Base-by-base conservation (phyloP, 2,329 filamentous ascomycete genomes). In the Arthrobotrys megalospora region DNA sequence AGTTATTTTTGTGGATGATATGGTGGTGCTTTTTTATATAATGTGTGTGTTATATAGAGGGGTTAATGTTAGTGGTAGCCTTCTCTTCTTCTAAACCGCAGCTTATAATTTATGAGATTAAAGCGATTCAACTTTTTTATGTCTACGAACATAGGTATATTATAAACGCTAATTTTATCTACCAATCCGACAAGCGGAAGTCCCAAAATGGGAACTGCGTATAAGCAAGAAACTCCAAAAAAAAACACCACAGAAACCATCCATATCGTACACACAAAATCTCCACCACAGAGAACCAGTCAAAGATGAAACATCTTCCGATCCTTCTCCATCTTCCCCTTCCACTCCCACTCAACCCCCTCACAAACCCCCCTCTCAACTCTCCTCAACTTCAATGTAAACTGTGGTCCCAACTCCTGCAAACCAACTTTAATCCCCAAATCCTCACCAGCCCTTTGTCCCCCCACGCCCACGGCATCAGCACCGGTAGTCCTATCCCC, bases 321-420 rank as follows among this genome's bases (percentile, higher is more conserved):
- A 83, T 92, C 88, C 87, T 97, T 97, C 86, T 99, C 96, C 91
- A 96, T 96, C 83, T 91, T 90, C 10, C 92, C 92, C 86, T 97
- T 96, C 96, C 96, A 99, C 84, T 97, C 90, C 95, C 96, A 98
- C 83, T 97, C 93, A 81, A 93, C 89, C 43, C 93, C 93, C 84
- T 91, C 86, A 84, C 90, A 87, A 80, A 99, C 92, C 0, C 94
- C 95, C 85, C 94, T 94, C 84, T 98, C 95, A 50, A 98, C 91
- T 82, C 96, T 90, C 81, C 94, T 90, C 82, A 99, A 85, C 87
- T 98, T 98, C 80, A 98, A 85, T 1, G 92, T 95, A 86, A 96
- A 88, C 82, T 91, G 87, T 6, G 93, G 94, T 0, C 95, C 95
- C 24, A 97, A 85, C 85, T 98, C 96, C 85, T 98, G 96, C 82